Evolutionary conservation across 2,329 filamentous ascomycete species (phyloP).

Genomic region (Apiospora kogelbergensis): DNA sequence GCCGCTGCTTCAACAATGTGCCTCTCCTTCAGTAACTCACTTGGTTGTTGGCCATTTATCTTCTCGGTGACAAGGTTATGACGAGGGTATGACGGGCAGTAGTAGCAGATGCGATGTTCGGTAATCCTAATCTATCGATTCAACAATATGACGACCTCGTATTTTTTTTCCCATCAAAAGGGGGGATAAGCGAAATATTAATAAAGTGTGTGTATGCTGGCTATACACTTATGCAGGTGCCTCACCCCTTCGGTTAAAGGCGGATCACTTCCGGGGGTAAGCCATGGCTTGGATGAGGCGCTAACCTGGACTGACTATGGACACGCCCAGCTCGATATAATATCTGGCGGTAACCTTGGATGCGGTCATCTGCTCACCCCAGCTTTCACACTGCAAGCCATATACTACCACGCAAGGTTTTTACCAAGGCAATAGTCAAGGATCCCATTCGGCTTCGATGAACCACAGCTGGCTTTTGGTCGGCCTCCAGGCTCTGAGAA

Average conservation of each 20-base stretch:
- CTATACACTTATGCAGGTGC: background rate
- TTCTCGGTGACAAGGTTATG: background rate
- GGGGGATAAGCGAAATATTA: background rate
- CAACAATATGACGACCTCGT: background rate
- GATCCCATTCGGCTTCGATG: conserved; percentile 8
- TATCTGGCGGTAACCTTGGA: background rate
- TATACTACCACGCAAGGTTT: background rate
- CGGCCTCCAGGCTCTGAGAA: background rate
- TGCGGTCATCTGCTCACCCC: background rate
- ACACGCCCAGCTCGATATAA: background rate
- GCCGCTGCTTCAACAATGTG: background rate
- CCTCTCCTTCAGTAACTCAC: background rate
- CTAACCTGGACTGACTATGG: background rate
- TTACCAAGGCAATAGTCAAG: background rate
- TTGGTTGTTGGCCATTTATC: background rate
- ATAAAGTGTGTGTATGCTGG: background rate
- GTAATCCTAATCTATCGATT: background rate
- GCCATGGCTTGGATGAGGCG: background rate
- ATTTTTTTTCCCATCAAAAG: background rate
- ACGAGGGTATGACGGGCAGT: background rate
- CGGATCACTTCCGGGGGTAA: background rate
- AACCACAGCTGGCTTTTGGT: background rate
- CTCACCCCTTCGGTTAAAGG: background rate
- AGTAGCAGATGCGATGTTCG: background rate
- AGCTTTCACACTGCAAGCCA: background rate